These are phyloP conservation scores for Gomphus bonarii DNA, from an alignment of 1,284 basidiomycete species.

Conservation along the genomic window DNA sequence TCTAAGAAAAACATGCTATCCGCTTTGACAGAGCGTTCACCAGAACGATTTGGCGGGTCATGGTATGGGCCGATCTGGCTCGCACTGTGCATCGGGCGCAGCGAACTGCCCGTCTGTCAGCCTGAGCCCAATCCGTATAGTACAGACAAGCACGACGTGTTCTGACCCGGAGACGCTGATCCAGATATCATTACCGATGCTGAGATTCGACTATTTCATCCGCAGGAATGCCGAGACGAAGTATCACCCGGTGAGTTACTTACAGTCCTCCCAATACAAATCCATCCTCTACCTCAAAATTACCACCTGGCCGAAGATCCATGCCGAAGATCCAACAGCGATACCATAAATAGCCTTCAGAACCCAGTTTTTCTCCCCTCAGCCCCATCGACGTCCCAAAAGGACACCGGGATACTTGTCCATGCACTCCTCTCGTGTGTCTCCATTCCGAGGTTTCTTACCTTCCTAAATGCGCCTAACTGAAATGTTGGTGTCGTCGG, in stretches of 20 bases:
- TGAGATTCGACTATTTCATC: neutral
- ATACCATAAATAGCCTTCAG: slow-evolving; percentile 36
- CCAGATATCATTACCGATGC: slow-evolving; percentile 14
- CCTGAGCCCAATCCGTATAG: slow-evolving; percentile 22
- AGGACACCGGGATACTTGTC: slow-evolving; percentile 53
- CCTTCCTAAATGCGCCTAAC: slow-evolving; percentile 47
- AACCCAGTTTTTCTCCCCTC: slow-evolving; percentile 20
- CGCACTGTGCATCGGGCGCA: slow-evolving; percentile 18
- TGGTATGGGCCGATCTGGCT: slow-evolving; percentile 22
- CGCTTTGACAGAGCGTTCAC: too few relatives aligned
- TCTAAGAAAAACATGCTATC: too few relatives aligned
- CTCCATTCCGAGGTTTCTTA: slow-evolving; percentile 34
- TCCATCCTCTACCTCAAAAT: slow-evolving; percentile 27
- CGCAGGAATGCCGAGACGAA: slow-evolving; percentile 24
- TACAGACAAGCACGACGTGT: slow-evolving; percentile 21
- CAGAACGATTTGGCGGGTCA: slow-evolving; percentile 18
- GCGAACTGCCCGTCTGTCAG: slow-evolving; percentile 19
- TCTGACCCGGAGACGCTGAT: slow-evolving; percentile 21
- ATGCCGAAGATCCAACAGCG: slow-evolving; percentile 37
- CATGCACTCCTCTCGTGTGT: slow-evolving; percentile 31
- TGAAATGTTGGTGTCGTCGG: slow-evolving; percentile 44
- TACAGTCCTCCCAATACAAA: slow-evolving; percentile 41
- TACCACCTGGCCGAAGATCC: slow-evolving; percentile 28
- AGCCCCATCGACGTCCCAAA: slow-evolving; percentile 32
- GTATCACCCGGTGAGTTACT: slow-evolving; percentile 30